These are phyloP conservation scores for Dryas integrifolia DNA, from an alignment of 331 rosid genomes.

Conservation along the genomic window DNA sequence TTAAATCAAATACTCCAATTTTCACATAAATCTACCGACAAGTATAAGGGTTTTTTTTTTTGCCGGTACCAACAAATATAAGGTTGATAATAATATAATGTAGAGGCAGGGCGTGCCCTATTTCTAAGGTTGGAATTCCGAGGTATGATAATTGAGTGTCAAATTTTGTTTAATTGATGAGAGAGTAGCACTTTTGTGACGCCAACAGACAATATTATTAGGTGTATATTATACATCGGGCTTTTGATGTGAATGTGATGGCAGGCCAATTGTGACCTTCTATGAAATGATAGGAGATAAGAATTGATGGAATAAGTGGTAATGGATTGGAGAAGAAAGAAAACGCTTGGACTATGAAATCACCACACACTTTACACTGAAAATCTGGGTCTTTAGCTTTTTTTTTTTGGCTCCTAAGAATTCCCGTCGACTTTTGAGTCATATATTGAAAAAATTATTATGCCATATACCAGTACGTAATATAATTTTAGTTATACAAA, in stretches of 20 bases:
- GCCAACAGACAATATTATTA: background rate
- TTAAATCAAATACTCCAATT: too few relatives aligned
- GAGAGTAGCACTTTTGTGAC: background rate
- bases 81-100: too few relatives aligned
- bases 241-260: constrained; percentile 1
- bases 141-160: background rate
- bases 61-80: too few relatives aligned
- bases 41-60: too few relatives aligned
- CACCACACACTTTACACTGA: constrained; percentile 23
- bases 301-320: background rate
- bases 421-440: background rate
- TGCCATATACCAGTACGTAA: too few relatives aligned
- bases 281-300: background rate
- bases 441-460: background rate
- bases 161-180: too few relatives aligned
- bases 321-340: constrained; percentile 25
- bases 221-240: background rate
- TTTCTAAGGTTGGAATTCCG: too few relatives aligned
- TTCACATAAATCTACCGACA: too few relatives aligned
- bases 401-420: background rate
- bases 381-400: background rate
- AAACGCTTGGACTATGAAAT: constrained; percentile 37
- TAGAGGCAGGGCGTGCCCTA: too few relatives aligned
- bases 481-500: too few relatives aligned
- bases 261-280: background rate